These are phyloP conservation scores for Fusarium domesticum DNA, from an alignment of 2,329 filamentous ascomycete species.

Conservation along the genomic window DNA sequence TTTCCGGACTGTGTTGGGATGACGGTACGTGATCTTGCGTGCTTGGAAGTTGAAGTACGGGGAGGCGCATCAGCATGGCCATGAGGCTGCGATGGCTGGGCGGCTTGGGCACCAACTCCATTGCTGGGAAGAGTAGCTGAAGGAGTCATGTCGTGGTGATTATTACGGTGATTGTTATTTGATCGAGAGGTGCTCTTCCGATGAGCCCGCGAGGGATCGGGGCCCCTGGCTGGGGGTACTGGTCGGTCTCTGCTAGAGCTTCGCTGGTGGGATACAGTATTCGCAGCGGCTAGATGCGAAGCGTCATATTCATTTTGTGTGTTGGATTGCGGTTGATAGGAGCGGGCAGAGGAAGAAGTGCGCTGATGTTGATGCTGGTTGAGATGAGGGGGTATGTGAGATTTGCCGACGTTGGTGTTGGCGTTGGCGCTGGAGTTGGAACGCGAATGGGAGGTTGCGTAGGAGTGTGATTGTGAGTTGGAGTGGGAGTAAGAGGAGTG, in stretches of 20 bases:
- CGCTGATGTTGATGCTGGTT: slow-evolving; percentile 37
- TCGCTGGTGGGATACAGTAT: slow-evolving; percentile 50
- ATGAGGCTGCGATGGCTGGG: slow-evolving; percentile 40
- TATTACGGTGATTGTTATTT: slow-evolving; percentile 35
- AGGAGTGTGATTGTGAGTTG: slow-evolving; percentile 6
- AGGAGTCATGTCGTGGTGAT: slow-evolving; percentile 48
- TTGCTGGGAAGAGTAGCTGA: slow-evolving; percentile 51
- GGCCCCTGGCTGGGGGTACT: slow-evolving; percentile 49
- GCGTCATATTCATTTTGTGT: slow-evolving; percentile 72
- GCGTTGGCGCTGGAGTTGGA: slow-evolving; percentile 26
- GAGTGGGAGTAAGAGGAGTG: slow-evolving; percentile 25
- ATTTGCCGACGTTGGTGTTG: slow-evolving; percentile 28
- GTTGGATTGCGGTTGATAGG: slow-evolving; percentile 42
- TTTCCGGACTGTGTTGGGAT: slow-evolving; percentile 88
- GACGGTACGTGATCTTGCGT: slow-evolving; percentile 66
- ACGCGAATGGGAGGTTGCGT: slow-evolving; percentile 19
- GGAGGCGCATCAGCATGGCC: slow-evolving; percentile 36
- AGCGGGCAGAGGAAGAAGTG: slow-evolving; percentile 39
- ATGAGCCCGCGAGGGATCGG: slow-evolving; percentile 47
- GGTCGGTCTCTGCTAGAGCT: slow-evolving; percentile 63
- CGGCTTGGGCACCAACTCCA: slow-evolving; percentile 51
- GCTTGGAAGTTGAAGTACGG: slow-evolving; percentile 43
- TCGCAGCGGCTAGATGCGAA: slow-evolving; percentile 57
- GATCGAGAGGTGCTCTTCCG: slow-evolving; percentile 51
- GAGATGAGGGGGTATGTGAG: slow-evolving; percentile 24